A percentile compares a stretch with the other conserved stretches of the same genome.
These are phyloP conservation scores for Globisporangium camurandrum DNA, from an alignment of 352 stramenopile species.

Conservation along the genomic window DNA sequence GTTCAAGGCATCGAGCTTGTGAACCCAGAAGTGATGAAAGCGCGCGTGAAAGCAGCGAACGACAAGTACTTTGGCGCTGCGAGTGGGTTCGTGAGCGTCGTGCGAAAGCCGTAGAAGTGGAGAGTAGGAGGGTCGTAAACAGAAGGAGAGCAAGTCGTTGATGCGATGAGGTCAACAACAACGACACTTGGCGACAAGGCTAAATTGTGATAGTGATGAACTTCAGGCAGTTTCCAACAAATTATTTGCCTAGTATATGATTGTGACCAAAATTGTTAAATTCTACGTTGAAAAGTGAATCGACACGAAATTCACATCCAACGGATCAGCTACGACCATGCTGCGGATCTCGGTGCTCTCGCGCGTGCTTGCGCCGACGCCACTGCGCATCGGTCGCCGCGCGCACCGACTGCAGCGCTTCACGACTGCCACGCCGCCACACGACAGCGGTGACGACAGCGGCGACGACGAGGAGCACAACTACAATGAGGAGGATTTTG, in stretches of 20 bases:
- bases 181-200: too few species aligned
- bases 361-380: conserved; percentile 33
- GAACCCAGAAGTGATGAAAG: conserved; percentile 93
- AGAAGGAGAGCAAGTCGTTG: not conserved
- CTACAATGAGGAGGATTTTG: conserved; percentile 36
- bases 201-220: too few species aligned
- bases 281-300: too few species aligned
- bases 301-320: too few species aligned
- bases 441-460: conserved; percentile 18
- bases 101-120: conserved; percentile 50
- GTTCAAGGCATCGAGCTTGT: conserved; percentile 96
- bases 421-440: conserved; percentile 2
- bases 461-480: conserved; percentile 29
- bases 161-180: not conserved
- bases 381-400: conserved; percentile 26
- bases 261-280: too few species aligned
- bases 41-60: conserved; percentile 90
- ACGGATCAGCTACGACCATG: conserved; percentile 22
- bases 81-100: conserved; percentile 93
- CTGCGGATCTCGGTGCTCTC: conserved; percentile 47
- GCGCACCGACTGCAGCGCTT: conserved; percentile 13
- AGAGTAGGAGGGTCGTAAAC: not conserved
- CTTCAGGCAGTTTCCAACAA: not conserved
- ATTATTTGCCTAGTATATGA: not conserved
- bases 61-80: conserved; percentile 96